Conservation (phyloP, 2,329 filamentous ascomycete species). For the Grosmannia clavigera region DNA sequence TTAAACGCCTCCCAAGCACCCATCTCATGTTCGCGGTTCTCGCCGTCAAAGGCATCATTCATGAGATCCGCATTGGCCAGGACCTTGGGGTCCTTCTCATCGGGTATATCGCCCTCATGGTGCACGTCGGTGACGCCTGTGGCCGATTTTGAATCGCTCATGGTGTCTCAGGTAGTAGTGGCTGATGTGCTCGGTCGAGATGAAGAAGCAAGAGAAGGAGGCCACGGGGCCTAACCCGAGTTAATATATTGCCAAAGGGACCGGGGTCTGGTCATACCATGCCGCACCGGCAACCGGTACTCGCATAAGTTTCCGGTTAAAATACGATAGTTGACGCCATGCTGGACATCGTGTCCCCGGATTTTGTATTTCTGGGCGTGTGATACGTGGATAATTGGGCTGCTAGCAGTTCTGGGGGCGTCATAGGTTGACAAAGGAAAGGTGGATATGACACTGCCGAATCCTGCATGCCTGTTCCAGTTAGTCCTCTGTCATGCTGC, state of each 20-base stretch:
- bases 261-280: background rate
- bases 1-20: slow-evolving; percentile 15
- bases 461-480: background rate
- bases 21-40: slow-evolving; percentile 26
- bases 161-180: background rate
- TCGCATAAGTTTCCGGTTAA: background rate
- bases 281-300: background rate
- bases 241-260: background rate
- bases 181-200: background rate
- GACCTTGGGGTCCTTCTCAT: slow-evolving; percentile 40
- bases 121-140: slow-evolving; percentile 10
- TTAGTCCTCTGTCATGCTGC: background rate
- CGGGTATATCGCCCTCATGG: slow-evolving; percentile 15
- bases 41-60: slow-evolving; percentile 38
- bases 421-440: no score
- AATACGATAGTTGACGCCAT: background rate
- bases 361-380: background rate
- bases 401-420: background rate
- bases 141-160: background rate
- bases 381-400: background rate
- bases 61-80: slow-evolving; percentile 33
- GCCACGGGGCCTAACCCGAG: background rate
- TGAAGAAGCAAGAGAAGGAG: background rate
- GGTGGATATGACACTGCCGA: background rate
- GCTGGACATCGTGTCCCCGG: background rate